Evolutionary conservation across 2,329 filamentous ascomycete genomes (phyloP), one percentile per base, ranked within the genome.

Genomic region (Monilinia fructicola): DNA sequence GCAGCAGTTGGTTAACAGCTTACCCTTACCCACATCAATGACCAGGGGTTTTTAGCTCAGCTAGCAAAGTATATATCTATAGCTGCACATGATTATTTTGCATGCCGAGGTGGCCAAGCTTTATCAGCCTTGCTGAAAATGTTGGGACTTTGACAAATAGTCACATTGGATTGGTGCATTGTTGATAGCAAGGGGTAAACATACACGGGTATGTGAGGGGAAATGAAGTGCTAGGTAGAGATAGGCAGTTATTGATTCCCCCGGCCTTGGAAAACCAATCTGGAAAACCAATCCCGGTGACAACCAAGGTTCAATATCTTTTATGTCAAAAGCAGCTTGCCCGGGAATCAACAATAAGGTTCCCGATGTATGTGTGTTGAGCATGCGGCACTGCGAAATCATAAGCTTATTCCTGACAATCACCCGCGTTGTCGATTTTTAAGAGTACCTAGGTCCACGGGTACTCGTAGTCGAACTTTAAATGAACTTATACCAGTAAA

Each of bases 11-110:
- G 21, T n/a, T 4, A 48, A 21, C 10, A 42, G 12, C 12, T 42
- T 42, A 35, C 31, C 31, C 31, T 35, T 16, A 23, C 55, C 26
- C 55, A 6, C 46, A 46, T 10, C 44, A n/a, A 9, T 9, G 40
- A 46, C 28, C 55, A n/a, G 26, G 40, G 55, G 16, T 46, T 40
- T 42, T 42, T 42, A 16, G 3, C 40, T 46, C 26, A 42, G 23
- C 26, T 31, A 23, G 42, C 23, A 14, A 31, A 16, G 55, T 46
- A 55, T 40, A 21, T n/a, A 18, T 26, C 18, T 16, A 9, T 40
- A n/a, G 10, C 31, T 58, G 55, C 55, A 58, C 55, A 46, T 58
- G 55, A 46, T n/a, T 46, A 31, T 58, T 46, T 26, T 31, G 55
- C 11, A 59, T 31, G 26, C 55, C 55, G 55, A 59, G 42, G 55